These are phyloP conservation scores for Aquanectria penicillioides DNA, from an alignment of 2,329 filamentous ascomycete genomes.

Conservation along the genomic window DNA sequence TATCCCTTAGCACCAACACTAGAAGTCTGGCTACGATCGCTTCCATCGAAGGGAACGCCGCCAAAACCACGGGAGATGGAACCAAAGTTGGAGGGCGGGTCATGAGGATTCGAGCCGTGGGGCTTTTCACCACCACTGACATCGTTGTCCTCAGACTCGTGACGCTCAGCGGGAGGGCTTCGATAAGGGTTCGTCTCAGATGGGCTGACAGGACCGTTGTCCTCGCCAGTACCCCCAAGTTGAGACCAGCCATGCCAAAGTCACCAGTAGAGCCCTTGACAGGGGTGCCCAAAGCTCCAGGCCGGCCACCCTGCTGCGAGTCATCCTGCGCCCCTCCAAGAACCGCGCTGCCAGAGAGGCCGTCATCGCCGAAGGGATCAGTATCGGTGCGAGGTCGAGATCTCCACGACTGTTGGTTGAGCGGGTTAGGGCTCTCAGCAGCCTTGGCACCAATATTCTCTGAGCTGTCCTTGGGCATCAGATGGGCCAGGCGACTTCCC, in stretches of 20 bases:
- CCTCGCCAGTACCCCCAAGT: constrained; percentile 65
- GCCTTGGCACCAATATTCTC: constrained; percentile 69
- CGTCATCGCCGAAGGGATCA: constrained; percentile 78
- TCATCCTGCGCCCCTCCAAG: constrained; percentile 81
- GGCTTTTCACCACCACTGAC: constrained; percentile 58
- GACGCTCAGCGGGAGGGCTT: constrained; percentile 83
- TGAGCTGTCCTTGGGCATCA: constrained; percentile 80
- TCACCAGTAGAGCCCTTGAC: constrained; percentile 65
- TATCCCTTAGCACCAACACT: constrained; percentile 85
- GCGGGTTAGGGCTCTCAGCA: constrained; percentile 57
- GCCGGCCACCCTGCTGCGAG: constrained; percentile 40
- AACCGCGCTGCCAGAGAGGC: constrained; percentile 74
- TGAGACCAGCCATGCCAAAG: constrained; percentile 71
- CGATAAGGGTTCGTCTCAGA: constrained; percentile 97
- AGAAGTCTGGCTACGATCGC: constrained; percentile 92
- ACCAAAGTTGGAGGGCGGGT: constrained; percentile 62
- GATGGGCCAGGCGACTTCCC: constrained; percentile 85
- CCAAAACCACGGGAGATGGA: constrained; percentile 62
- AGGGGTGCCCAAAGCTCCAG: constrained; percentile 61
- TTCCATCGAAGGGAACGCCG: constrained; percentile 69
- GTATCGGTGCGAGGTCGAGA: constrained; percentile 75
- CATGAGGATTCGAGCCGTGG: constrained; percentile 52
- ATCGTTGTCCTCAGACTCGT: constrained; percentile 71
- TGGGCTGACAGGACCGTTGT: constrained; percentile 83
- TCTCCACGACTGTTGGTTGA: constrained; percentile 63